Evolutionary conservation across 108 stramenopile genomes (phyloP), one percentile per base, ranked within the genome.

Genomic region (Aurantiochytrium sp.): DNA sequence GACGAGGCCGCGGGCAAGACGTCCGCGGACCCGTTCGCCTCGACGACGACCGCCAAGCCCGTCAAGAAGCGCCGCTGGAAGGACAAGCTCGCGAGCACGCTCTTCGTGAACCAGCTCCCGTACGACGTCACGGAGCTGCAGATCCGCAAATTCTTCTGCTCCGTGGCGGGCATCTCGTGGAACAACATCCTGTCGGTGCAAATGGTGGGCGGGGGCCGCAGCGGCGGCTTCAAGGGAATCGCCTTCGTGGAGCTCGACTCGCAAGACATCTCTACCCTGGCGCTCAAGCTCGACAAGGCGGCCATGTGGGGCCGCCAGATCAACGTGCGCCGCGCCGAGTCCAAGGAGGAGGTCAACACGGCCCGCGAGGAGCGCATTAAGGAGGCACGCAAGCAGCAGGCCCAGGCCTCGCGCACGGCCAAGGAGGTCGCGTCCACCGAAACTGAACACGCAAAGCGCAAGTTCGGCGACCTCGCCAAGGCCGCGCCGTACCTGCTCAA

Each of bases 41-140:
- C 53, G 21, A 54, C 12, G 53, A 21, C 53, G 21, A 54, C 12
- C 53, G 50, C 8, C 15, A 81, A 81, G 24, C 6, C 12, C 0
- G 27, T n/a, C 12, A 81, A 81, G 39, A 81, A 81, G 73, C 42
- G 45, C 19, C 39, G 45, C n/a, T 81, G 73, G 73, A 48, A 41
- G 42, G 73, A 81, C 73, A 81, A 81, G 73, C 27, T 48, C 24
- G 45, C 39, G 12, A n/a, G 73, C 73, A 81, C 73, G 19, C 73
- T 81, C 24, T 81, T 81, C 32, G 42, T 81, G 73, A 81, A 81
- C 39, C 73, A 81, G 73, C 39, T 81, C 17, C 42, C 73, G 12
- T 81, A 81, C 73, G 73, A 81, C 39, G 17, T 41, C 4, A 81
- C 73, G n/a, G 73, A 81, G 17, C 42, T 27, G 17, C 12, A 81